A percentile compares a stretch with the other conserved stretches of the same genome.
Evolutionary conservation across 306 rosid genomes (phyloP).

Genomic region (Trichosanthes truncata): DNA sequence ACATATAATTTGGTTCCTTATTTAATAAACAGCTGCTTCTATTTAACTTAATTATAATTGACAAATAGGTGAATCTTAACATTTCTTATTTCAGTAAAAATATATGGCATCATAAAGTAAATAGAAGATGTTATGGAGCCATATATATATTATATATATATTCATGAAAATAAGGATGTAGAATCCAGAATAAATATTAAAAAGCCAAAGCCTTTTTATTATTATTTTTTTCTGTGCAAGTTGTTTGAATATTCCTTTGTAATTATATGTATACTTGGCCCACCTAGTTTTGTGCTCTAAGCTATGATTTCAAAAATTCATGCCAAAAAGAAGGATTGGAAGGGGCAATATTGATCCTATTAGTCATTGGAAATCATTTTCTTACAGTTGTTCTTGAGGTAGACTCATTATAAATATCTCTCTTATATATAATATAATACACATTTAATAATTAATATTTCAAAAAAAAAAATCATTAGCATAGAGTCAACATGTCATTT

Average conservation of each 20-base stretch:
- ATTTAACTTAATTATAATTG: not conserved
- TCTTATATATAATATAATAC: not conserved
- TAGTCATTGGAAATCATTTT: not conserved
- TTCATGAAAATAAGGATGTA: not conserved
- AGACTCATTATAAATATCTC: not conserved
- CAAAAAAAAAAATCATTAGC: not conserved
- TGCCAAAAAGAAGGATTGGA: not conserved
- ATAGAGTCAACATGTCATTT: not conserved
- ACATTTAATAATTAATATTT: not conserved
- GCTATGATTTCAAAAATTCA: slow-evolving; percentile 2
- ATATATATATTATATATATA: no score
- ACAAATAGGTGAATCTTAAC: not conserved
- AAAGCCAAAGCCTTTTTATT: not conserved
- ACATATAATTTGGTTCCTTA: not conserved
- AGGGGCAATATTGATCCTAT: not conserved
- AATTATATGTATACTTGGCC: slow-evolving; percentile 2
- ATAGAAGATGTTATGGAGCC: not conserved
- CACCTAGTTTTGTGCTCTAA: not conserved
- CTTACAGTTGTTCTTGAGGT: not conserved
- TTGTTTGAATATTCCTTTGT: not conserved
- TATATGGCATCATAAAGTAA: no score
- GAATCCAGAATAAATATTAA: not conserved
- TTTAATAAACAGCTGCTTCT: not conserved
- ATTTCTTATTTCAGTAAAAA: not conserved
- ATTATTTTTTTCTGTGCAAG: not conserved